Evolutionary conservation across 1,284 basidiomycete genomes (phyloP).

Genomic region (Leucoagaricus sp.): DNA sequence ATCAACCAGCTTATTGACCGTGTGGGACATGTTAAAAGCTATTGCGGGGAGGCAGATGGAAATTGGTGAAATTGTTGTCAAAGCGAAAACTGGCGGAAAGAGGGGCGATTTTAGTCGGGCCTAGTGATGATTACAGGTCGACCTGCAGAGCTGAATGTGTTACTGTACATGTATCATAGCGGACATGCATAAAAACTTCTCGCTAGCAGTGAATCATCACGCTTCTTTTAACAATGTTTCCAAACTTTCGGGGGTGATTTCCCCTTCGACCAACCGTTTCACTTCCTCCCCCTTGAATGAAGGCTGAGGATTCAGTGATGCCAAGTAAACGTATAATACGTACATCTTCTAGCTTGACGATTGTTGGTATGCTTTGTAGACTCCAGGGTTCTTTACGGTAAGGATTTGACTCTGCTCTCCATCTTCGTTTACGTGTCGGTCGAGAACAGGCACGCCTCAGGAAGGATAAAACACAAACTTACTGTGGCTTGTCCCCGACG

Average conservation of each 20-base stretch:
- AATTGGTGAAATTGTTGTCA: constrained; percentile 68
- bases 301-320: neutral
- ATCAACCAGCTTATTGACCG: constrained; percentile 75
- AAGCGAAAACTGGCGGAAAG: constrained; percentile 72
- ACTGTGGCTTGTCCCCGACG: constrained; percentile 73
- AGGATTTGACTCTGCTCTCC: constrained; percentile 63
- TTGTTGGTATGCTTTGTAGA: constrained; percentile 69
- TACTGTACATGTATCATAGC: too few species aligned
- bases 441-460: too few species aligned
- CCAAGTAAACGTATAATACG: constrained; percentile 30
- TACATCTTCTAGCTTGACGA: constrained; percentile 70
- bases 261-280: constrained; percentile 59
- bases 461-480: too few species aligned
- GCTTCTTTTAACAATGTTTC: constrained; percentile 20
- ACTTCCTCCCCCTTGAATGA: constrained; percentile 46
- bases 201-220: too few species aligned
- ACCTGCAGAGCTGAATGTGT: too few species aligned
- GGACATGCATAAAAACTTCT: too few species aligned
- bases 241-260: constrained; percentile 33
- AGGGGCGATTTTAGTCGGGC: constrained; percentile 62
- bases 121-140: neutral
- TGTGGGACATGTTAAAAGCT: constrained; percentile 94
- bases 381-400: constrained; percentile 71
- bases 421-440: constrained; percentile 42
- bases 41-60: constrained; percentile 85